Evolutionary conservation across 75 land plant species (phyloP), one percentile per base, ranked within the genome.

Genomic region (Sequoiadendron giganteum): DNA sequence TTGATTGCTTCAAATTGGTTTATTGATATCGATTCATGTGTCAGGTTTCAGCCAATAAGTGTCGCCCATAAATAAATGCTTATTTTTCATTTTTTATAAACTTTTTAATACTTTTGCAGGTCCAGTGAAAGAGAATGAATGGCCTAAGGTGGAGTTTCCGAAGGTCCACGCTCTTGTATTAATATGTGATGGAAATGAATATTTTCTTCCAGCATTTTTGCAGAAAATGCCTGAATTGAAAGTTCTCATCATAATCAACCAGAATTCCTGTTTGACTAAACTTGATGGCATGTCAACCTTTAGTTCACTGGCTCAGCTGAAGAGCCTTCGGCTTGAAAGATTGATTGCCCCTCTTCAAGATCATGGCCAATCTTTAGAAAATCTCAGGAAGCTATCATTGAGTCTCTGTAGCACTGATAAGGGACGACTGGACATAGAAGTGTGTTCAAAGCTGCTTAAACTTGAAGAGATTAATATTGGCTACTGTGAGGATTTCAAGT

Each of bases 81-180:
- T 40, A 16, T 19, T n/a, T n/a, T n/a, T 36, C 79, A 36, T 3
- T 14, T 78, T 78, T 18, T 38, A 38, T 1, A 61, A 38, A 7
- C 0, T 39, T 38, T 78, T 78, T 25, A 6, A 78, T 39, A 5
- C 42, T 15, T 78, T 14, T 88, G 39, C 61, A 94, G 95, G 95
- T 77, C 92, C 90, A 61, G 93, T 94, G 94, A 84, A 83, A 30
- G 89, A 89, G 76, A 89, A 88, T 68, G 90, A 91, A 72, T 94
- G 95, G 95, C 88, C 85, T n/a, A 47, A 70, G 1, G 90, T 94
- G 94, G 36, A 88, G 9, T 92, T 92, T 56, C 95, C 94, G 25
- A 90, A 91, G 36, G 91, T 94, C 32, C 92, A 91, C 85, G 95
- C 92, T n/a, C 94, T 94, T 58, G 87, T 94, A n/a, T 86, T 94